Conservation (phyloP, 768 basidiomycete genomes). For the Cantharellus cinnabarinus region DNA sequence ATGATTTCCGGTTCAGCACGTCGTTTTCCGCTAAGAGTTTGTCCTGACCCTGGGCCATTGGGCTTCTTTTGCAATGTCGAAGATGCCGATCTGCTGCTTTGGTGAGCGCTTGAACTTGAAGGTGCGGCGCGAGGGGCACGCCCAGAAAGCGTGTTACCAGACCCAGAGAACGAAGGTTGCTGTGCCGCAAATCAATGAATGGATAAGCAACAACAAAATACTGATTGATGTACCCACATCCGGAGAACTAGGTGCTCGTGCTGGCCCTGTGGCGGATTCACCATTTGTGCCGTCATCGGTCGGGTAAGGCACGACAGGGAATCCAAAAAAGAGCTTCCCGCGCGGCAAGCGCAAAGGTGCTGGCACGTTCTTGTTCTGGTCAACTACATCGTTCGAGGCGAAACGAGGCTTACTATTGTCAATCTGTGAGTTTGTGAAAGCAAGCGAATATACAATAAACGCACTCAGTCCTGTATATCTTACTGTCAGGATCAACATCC, state of each 20-base stretch:
- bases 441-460: slow-evolving; percentile 16
- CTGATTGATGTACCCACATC: neutral
- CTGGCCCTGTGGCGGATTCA: neutral
- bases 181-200: slow-evolving; percentile 14
- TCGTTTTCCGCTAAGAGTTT: slow-evolving; percentile 2
- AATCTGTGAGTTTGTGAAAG: slow-evolving; percentile 2
- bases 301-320: slow-evolving; percentile 50
- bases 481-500: slow-evolving; percentile 57
- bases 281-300: slow-evolving; percentile 11
- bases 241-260: neutral
- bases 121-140: slow-evolving; percentile 18
- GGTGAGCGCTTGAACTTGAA: neutral
- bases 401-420: slow-evolving; percentile 57
- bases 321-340: slow-evolving; percentile 95
- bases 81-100: neutral
- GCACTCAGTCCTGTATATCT: slow-evolving; percentile 80
- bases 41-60: slow-evolving; percentile 1
- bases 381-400: slow-evolving; percentile 61
- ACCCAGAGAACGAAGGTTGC: slow-evolving; percentile 36
- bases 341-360: slow-evolving; percentile 78
- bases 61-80: neutral
- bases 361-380: slow-evolving; percentile 59
- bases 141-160: slow-evolving; percentile 48
- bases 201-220: neutral
- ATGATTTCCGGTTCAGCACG: slow-evolving; percentile 6